phyloP scores from a whole-genome alignment of 2,329 filamentous ascomycete genomes.

The Laburnicola sp. region DNA sequence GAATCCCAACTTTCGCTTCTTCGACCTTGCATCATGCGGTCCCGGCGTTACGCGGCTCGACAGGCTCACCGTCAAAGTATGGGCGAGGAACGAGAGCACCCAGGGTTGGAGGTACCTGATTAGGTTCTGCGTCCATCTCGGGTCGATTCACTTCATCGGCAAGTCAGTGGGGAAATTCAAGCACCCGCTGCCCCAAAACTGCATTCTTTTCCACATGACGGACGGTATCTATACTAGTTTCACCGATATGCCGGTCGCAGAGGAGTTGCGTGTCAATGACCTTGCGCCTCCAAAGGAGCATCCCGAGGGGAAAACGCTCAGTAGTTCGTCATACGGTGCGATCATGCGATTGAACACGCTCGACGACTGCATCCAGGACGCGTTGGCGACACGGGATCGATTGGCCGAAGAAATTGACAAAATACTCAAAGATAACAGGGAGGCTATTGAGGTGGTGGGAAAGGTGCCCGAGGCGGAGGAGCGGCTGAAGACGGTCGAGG shows the following conservation, averaged over 20 bases:
- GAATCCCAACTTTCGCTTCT: constrained; percentile 87
- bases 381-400: constrained; percentile 72
- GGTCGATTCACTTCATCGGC: constrained; percentile 76
- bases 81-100: constrained; percentile 64
- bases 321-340: constrained; percentile 81
- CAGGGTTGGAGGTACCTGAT: constrained; percentile 66
- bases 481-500: constrained; percentile 49
- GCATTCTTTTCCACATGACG: constrained; percentile 78
- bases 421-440: constrained; percentile 46
- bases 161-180: constrained; percentile 62
- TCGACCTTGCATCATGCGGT: constrained; percentile 69
- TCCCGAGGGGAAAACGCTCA: constrained; percentile 55
- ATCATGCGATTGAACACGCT: constrained; percentile 87
- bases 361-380: constrained; percentile 89
- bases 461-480: constrained; percentile 51
- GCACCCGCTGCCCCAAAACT: constrained; percentile 77
- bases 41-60: constrained; percentile 68
- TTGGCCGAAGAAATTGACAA: constrained; percentile 77
- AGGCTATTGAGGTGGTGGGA: constrained; percentile 41
- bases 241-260: constrained; percentile 63
- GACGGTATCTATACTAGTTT: constrained; percentile 84
- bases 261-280: constrained; percentile 32
- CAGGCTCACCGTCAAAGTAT: constrained; percentile 69
- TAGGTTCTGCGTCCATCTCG: constrained; percentile 71
- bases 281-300: constrained; percentile 41